Conservation (phyloP, 768 basidiomycete genomes). For the Aureoboletus auriporus region DNA sequence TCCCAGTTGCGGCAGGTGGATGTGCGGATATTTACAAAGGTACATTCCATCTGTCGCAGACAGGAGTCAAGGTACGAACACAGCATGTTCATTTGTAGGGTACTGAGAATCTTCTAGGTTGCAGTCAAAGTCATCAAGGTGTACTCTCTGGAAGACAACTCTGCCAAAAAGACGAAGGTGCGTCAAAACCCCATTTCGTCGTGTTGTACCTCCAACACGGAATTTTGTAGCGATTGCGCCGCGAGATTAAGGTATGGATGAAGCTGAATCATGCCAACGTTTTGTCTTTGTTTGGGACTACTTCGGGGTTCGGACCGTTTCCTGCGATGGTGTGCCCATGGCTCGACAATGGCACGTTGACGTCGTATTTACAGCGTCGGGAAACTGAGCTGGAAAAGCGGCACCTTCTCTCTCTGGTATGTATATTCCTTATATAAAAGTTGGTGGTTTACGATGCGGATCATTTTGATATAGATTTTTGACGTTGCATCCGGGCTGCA, state of each 20-base stretch:
- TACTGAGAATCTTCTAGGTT: background rate
- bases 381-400: too few species aligned
- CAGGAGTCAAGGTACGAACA: background rate
- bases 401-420: too few species aligned
- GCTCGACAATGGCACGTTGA: background rate
- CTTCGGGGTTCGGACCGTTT: background rate
- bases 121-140: conserved; percentile 1
- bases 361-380: background rate
- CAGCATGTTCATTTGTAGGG: background rate
- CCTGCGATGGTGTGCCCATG: background rate
- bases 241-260: conserved; percentile 7
- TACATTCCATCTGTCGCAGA: background rate
- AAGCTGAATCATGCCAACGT: conserved; percentile 2
- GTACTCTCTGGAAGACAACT: background rate
- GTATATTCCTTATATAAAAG: background rate
- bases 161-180: background rate
- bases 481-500: background rate
- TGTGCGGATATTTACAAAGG: background rate
- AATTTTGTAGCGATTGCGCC: conserved; percentile 1
- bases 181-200: too few species aligned
- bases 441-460: background rate
- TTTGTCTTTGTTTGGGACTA: background rate
- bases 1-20: background rate
- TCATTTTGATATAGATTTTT: background rate
- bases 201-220: background rate